phyloP scores from a whole-genome alignment of 2,329 filamentous ascomycete genomes.

The Colletotrichum navitas region DNA sequence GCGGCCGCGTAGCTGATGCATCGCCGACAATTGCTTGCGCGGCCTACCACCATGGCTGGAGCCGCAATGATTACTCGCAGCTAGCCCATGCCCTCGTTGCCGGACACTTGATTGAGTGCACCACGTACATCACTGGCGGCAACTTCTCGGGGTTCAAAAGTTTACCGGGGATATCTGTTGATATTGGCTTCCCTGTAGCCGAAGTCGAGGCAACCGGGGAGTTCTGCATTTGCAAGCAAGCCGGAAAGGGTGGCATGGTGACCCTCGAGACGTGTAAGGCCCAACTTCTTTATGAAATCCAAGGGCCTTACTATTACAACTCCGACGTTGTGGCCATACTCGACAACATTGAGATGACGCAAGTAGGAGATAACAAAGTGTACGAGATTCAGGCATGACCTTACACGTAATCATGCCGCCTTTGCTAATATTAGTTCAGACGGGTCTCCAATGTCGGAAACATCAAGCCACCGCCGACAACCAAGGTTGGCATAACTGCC shows the following conservation, averaged over 20 bases:
- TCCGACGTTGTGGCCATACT: conserved; percentile 58
- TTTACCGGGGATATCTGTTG: conserved; percentile 36
- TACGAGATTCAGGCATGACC: not conserved
- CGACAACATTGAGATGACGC: conserved; percentile 58
- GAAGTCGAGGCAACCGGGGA: conserved; percentile 60
- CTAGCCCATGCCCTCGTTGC: conserved; percentile 61
- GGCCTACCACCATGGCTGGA: conserved; percentile 65
- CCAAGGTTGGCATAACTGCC: conserved; percentile 59
- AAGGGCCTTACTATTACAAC: conserved; percentile 59
- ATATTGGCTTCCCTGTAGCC: conserved; percentile 63
- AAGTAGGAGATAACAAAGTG: conserved; percentile 52
- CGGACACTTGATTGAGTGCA: conserved; percentile 65
- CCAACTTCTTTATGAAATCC: conserved; percentile 61
- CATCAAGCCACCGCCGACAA: conserved; percentile 51
- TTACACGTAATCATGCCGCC: no score
- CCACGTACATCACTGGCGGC: conserved; percentile 63
- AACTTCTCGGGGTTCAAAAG: conserved; percentile 64
- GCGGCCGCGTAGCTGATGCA: conserved; percentile 59
- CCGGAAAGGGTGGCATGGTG: conserved; percentile 52
- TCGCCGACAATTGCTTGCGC: conserved; percentile 64
- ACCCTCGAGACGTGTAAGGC: conserved; percentile 50
- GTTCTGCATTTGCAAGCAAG: conserved; percentile 52
- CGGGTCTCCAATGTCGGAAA: conserved; percentile 45
- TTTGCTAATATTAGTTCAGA: not conserved
- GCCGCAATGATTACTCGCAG: conserved; percentile 56